These are phyloP conservation scores for Teunomyces barrocoloradensis DNA, from an alignment of 805 yeast genomes.

Conservation along the genomic window DNA sequence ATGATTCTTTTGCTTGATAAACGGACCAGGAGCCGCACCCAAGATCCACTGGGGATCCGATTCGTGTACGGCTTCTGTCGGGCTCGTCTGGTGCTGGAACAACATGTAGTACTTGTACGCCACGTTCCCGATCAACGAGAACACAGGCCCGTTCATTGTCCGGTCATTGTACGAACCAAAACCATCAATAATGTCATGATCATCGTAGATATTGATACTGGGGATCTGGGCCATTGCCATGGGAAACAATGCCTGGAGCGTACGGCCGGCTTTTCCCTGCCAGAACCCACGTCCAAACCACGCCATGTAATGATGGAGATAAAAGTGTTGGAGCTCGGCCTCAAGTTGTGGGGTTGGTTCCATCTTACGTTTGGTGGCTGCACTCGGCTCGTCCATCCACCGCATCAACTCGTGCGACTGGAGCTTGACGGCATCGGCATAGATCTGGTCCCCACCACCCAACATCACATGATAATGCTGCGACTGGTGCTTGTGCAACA, in stretches of 20 bases:
- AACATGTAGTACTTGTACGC: slow-evolving; percentile 88
- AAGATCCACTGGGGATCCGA: slow-evolving; percentile 59
- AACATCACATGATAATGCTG: slow-evolving; percentile 83
- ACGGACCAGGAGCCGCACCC: slow-evolving; percentile 61
- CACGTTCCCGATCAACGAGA: slow-evolving; percentile 66
- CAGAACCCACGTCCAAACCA: slow-evolving; percentile 94
- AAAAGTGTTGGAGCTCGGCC: slow-evolving; percentile 60
- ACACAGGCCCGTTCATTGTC: slow-evolving; percentile 72
- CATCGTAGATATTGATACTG: slow-evolving; percentile 82
- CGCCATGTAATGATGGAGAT: slow-evolving; percentile 66
- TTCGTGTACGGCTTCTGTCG: slow-evolving; percentile 37
- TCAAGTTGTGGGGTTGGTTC: slow-evolving; percentile 47
- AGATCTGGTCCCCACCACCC: slow-evolving; percentile 97
- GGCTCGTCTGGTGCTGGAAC: slow-evolving; percentile 80
- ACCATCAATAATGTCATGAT: slow-evolving; percentile 96
- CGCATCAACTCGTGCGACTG: slow-evolving; percentile 51
- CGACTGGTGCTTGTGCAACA: slow-evolving; percentile 56
- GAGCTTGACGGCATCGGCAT: slow-evolving; percentile 75
- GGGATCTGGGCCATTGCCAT: slow-evolving; percentile 82
- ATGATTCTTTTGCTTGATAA: slow-evolving; percentile 61
- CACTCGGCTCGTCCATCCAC: slow-evolving; percentile 61
- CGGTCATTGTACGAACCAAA: slow-evolving; percentile 81
- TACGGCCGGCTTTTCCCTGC: slow-evolving; percentile 65
- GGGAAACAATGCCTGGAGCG: slow-evolving; percentile 68
- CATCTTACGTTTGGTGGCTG: slow-evolving; percentile 39